Evolutionary conservation across 2,329 filamentous ascomycete species (phyloP).

Genomic region (Chaetomiaceae sp.): DNA sequence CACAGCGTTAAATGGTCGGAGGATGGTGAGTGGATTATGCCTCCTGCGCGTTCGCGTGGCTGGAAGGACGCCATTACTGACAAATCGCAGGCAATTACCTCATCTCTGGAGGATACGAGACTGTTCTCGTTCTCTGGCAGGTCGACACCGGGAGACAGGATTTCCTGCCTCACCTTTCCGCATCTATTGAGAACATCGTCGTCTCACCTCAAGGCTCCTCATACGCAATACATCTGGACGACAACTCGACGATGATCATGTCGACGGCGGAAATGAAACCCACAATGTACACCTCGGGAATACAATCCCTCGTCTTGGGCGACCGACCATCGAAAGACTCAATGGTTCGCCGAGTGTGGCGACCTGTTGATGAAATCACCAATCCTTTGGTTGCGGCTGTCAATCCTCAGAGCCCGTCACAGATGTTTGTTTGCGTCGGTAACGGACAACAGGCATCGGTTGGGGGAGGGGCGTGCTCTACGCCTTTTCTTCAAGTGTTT

Average conservation of each 20-base stretch:
- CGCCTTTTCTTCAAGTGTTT: slow-evolving; percentile 70
- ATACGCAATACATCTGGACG: slow-evolving; percentile 78
- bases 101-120: slow-evolving; percentile 87
- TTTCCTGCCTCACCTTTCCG: slow-evolving; percentile 83
- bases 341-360: slow-evolving; percentile 47
- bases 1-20: slow-evolving; percentile 83
- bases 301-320: slow-evolving; percentile 60
- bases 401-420: slow-evolving; percentile 56
- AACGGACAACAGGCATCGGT: slow-evolving; percentile 52
- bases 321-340: slow-evolving; percentile 46
- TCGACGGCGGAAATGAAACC: slow-evolving; percentile 87
- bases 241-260: slow-evolving; percentile 86
- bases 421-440: slow-evolving; percentile 62
- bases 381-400: slow-evolving; percentile 54
- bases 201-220: slow-evolving; percentile 73
- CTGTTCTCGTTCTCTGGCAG: slow-evolving; percentile 87
- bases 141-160: slow-evolving; percentile 77
- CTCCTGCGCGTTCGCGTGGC: too few relatives aligned
- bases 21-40: slow-evolving; percentile 62
- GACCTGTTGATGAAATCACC: slow-evolving; percentile 37
- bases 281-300: slow-evolving; percentile 73
- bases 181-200: slow-evolving; percentile 75
- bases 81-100: slow-evolving; percentile 70
- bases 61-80: slow-evolving; percentile 25
- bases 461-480: slow-evolving; percentile 44